A percentile compares a stretch with the other conserved stretches of the same genome.
Conservation (phyloP, 1,284 basidiomycete genomes). For the Trichosporon sp. region DNA sequence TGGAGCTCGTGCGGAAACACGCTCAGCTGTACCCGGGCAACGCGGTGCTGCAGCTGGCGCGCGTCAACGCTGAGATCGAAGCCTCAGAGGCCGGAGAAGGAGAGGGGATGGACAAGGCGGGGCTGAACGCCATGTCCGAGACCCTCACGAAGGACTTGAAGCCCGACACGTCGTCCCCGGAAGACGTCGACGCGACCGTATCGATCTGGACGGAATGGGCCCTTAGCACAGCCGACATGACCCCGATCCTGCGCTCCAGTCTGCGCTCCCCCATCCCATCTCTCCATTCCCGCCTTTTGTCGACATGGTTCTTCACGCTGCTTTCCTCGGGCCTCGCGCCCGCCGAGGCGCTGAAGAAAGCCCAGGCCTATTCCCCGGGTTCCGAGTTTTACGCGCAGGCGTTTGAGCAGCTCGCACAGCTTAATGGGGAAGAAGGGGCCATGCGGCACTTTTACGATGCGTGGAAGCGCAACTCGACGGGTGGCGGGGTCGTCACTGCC, state of each 20-base stretch:
- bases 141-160: conserved; percentile 33
- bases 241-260: conserved; percentile 33
- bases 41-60: conserved; percentile 39
- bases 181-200: conserved; percentile 30
- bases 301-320: conserved; percentile 30
- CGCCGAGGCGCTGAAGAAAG: conserved; percentile 23
- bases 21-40: conserved; percentile 41
- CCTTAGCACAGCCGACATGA: conserved; percentile 28
- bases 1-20: conserved; percentile 35
- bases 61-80: conserved; percentile 35
- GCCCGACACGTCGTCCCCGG: conserved; percentile 19
- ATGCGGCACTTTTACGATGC: conserved; percentile 38
- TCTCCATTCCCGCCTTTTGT: conserved; percentile 37
- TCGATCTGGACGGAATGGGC: conserved; percentile 42
- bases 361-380: conserved; percentile 34
- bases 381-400: conserved; percentile 36
- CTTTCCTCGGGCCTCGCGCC: conserved; percentile 20
- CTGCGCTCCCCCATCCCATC: conserved; percentile 33
- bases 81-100: not conserved
- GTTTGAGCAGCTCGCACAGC: conserved; percentile 32
- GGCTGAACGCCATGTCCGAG: conserved; percentile 35
- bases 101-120: not conserved
- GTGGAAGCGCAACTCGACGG: conserved; percentile 35
- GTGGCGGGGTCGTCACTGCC: conserved; percentile 35
- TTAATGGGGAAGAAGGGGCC: conserved; percentile 26